Evolutionary conservation across 1,284 basidiomycete genomes (phyloP), one percentile per base, ranked within the genome.

Genomic region (Cutaneotrichosporon sp.): DNA sequence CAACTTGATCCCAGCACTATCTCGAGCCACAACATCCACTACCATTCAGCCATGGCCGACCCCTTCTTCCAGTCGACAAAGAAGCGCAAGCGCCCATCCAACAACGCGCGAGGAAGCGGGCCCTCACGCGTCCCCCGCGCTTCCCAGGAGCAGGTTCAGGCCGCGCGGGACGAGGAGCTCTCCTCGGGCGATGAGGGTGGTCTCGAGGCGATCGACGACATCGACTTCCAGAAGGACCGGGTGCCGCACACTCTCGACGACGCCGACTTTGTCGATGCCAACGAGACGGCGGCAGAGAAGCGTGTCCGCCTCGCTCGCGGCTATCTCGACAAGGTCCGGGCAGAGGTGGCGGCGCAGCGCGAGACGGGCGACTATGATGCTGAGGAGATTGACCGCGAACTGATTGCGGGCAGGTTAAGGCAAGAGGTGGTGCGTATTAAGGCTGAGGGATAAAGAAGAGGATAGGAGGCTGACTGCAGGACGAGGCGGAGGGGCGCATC

Each of bases 201-300:
- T 5, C 70, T 68, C 6, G 75, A 71, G 18, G 79, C 76, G 57
- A 83, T 92, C 61, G 90, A 92, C 72, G 88, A 90, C 76, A 84
- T 93, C 83, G 90, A 94, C 74, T 81, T 94, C 58, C 63, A 64
- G 63, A 82, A 86, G 51, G 86, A 81, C 14, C 60, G 73, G 40
- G 57, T 61, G 26, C 67, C 73, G 31, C 81, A 83, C 22, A 86
- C 86, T 65, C 84, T 83, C 53, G 89, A 87, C 72, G 91, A 92
- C 58, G 92, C 93, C 72, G 88, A 92, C 66, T 66, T 73, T 52
- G 71, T 77, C 9, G 74, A 79, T 69, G 86, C 88, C 66, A 85
- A 89, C 70, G 92, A 99, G 83, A 98, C 95, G 1, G 92, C 94
- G 0, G 94, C 93, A 0, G 89, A 96, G 84, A 98, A 99, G 80